Percentiles rank a stretch among this genome's conserved stretches.
phyloP scores from a whole-genome alignment of 2,329 filamentous ascomycete species.

The Alternaria dauci region DNA sequence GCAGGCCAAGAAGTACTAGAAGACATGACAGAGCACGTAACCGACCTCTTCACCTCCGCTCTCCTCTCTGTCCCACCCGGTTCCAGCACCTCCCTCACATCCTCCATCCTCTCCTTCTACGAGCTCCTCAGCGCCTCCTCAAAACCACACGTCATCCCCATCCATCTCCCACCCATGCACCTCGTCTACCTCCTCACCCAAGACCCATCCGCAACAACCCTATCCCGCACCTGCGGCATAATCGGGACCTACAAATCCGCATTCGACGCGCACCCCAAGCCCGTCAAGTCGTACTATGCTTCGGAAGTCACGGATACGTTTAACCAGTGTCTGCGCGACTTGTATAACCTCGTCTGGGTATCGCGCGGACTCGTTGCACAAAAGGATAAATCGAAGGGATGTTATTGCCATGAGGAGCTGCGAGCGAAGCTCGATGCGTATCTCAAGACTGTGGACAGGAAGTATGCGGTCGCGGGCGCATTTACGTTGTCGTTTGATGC shows the following conservation, averaged over 20 bases:
- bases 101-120: slow-evolving; percentile 70
- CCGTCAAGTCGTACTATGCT: slow-evolving; percentile 47
- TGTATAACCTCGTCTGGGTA: slow-evolving; percentile 85
- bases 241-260: slow-evolving; percentile 76
- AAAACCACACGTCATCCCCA: slow-evolving; percentile 59
- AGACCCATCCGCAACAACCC: slow-evolving; percentile 66
- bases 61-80: slow-evolving; percentile 35
- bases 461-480: slow-evolving; percentile 50
- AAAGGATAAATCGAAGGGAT: slow-evolving; percentile 68
- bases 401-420: slow-evolving; percentile 59
- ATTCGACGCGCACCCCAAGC: slow-evolving; percentile 70
- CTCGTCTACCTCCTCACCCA: slow-evolving; percentile 78
- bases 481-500: slow-evolving; percentile 60
- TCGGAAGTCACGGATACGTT: slow-evolving; percentile 63
- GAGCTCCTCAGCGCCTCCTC: slow-evolving; percentile 63
- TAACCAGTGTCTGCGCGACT: slow-evolving; percentile 86
- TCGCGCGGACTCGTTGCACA: slow-evolving; percentile 71
- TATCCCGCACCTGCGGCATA: slow-evolving; percentile 74
- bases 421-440: slow-evolving; percentile 55
- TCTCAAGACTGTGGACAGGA: slow-evolving; percentile 50
- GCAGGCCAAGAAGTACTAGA: slow-evolving; percentile 53
- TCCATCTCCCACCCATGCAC: slow-evolving; percentile 72
- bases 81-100: slow-evolving; percentile 55
- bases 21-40: slow-evolving; percentile 42
- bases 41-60: slow-evolving; percentile 42